phyloP scores from a whole-genome alignment of 768 basidiomycete genomes.

The Lentinula raphanica region DNA sequence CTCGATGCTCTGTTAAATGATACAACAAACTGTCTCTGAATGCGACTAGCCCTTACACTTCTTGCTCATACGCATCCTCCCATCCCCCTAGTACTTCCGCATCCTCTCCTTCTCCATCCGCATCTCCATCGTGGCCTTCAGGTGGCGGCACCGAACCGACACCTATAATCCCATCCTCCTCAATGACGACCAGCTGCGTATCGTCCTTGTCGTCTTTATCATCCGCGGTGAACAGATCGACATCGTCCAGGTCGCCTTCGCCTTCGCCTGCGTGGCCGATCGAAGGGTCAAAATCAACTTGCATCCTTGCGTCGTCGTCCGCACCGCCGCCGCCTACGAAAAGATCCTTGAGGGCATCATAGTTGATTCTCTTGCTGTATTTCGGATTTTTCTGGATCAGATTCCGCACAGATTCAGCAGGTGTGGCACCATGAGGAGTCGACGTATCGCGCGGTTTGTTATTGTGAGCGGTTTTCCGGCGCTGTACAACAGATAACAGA shows the following conservation, averaged over 20 bases:
- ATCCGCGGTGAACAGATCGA: conserved; percentile 12
- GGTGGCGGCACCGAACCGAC: conserved; percentile 16
- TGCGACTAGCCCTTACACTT: conserved; percentile 40
- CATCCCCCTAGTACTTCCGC: conserved; percentile 38
- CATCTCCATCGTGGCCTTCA: conserved; percentile 30
- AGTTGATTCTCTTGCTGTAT: conserved; percentile 92
- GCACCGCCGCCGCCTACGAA: conserved; percentile 54
- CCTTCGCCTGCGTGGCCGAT: neutral
- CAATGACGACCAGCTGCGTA: conserved; percentile 35
- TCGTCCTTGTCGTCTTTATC: conserved; percentile 42
- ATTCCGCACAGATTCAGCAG: conserved; percentile 72
- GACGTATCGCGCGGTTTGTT: conserved; percentile 70
- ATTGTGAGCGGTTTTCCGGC: conserved; percentile 53
- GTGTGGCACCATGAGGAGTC: conserved; percentile 62
- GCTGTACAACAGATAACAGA: conserved; percentile 36
- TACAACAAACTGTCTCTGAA: no score
- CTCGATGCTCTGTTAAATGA: neutral
- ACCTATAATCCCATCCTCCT: conserved; percentile 35
- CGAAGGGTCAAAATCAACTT: neutral
- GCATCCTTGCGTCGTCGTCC: neutral
- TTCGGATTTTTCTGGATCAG: conserved; percentile 81
- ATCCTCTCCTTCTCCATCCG: conserved; percentile 47
- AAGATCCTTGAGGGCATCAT: conserved; percentile 79
- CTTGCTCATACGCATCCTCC: conserved; percentile 66
- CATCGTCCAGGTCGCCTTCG: conserved; percentile 3